Evolutionary conservation across 164 flowering plant species (phyloP), one percentile per base, ranked within the genome.

Genomic region (Aristolochia californica): DNA sequence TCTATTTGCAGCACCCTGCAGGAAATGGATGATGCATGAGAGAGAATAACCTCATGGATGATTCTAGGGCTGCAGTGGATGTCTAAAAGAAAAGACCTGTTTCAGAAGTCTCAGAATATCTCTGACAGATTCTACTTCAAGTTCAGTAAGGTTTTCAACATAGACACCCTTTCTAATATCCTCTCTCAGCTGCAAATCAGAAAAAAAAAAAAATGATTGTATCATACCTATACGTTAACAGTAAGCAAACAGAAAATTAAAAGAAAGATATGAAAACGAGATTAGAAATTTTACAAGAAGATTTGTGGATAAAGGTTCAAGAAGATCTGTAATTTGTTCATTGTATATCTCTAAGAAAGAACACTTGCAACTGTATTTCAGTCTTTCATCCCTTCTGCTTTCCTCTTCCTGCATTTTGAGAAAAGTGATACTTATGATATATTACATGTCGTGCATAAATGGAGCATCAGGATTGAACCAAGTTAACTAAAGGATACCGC

Each of bases 331-430:
- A 45, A 94, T 84, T 70, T 94, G 99, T 68, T 94, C 99, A 72
- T 94, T 94, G 75, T 94, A 90, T 27, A 94, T 94, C 81, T 94
- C 99, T 56, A 90, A 67, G 73, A 94, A 94, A 17, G 99, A 94
- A 68, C 99, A 94, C 73, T 82, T 90, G 83, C 99, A 94, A 68
- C 69, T 73, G 68, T 88, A 94, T 64, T 73, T 78, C 56, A 90
- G 47, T 48, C 70, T 82, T 62, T 94, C 96, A 73, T 87, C 97
- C 50, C 72, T 77, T 13, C 96, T 78, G 65, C 77, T 82, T 77
- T 94, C 96, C 69, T 94, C 99, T 75, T 94, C 97, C 99, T 93
- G 71, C 57, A 70, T 67, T 23, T 50, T 52, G 44, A 16, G 55
- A 51, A 47, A 56, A 21, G n/a, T 23, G 26, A 34, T 5, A 34